Conservation (phyloP, 2,329 filamentous ascomycete genomes). For the Fusarium sp. region DNA sequence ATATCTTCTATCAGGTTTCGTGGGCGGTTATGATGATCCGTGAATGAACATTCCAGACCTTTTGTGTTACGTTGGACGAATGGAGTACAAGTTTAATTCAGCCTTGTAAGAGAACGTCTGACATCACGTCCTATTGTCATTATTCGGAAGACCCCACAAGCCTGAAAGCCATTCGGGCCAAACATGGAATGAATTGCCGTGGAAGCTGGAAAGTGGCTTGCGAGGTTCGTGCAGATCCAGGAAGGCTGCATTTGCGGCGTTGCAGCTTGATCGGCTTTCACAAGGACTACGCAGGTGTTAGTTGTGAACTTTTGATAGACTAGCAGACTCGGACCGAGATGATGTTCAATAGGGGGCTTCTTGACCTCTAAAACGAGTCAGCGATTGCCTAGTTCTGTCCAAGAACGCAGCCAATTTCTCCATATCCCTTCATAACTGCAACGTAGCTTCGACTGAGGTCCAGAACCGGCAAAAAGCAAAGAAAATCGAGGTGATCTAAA, state of each 20-base stretch:
- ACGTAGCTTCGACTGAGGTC: not conserved
- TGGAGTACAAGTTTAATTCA: not conserved
- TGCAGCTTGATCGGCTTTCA: not conserved
- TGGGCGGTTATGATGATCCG: not conserved
- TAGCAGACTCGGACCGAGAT: not conserved
- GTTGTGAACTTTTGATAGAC: not conserved
- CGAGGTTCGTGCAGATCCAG: conserved; percentile 2
- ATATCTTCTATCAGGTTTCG: accelerated
- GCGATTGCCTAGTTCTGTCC: no score
- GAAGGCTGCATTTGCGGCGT: conserved; percentile 11
- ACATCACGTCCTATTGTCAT: conserved; percentile 4
- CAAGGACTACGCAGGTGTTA: not conserved
- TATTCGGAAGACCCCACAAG: not conserved
- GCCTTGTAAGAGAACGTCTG: conserved; percentile 1
- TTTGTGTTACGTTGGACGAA: conserved; percentile 2
- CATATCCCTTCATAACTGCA: not conserved
- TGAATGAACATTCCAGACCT: not conserved
- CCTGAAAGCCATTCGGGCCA: not conserved
- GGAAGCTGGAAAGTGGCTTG: conserved; percentile 6
- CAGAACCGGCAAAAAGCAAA: not conserved
- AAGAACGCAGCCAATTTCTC: not conserved
- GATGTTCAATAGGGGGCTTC: not conserved
- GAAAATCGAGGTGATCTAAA: not conserved
- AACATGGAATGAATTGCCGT: not conserved
- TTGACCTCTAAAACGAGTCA: not conserved